Conservation (phyloP, 1,139 yeast species). For the Scheffersomyces segobiensis region DNA sequence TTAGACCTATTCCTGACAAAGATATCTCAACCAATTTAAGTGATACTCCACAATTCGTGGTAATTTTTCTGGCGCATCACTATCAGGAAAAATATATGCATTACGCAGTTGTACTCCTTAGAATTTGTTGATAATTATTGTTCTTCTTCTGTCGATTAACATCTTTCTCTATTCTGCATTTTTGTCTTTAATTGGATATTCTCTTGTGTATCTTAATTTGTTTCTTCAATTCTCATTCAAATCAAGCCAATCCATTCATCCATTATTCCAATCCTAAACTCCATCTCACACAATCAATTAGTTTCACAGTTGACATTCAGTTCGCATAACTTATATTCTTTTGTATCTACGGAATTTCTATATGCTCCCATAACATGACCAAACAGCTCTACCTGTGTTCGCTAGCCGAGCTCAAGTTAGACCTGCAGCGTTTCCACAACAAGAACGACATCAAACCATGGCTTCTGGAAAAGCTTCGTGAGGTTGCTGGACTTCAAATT, state of each 20-base stretch:
- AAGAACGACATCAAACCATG: conserved; percentile 62
- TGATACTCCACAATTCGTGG: neutral
- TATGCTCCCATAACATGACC: neutral
- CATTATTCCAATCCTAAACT: neutral
- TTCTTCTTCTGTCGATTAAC: neutral
- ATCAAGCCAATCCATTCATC: neutral
- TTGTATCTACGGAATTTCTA: neutral
- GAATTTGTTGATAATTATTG: neutral
- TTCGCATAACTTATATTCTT: neutral
- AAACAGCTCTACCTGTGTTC: conserved; percentile 1
- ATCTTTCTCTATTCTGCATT: neutral
- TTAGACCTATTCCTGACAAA: neutral
- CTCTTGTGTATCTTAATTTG: neutral
- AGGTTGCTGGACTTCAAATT: conserved; percentile 54
- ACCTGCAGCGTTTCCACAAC: conserved; percentile 11
- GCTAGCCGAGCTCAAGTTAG: conserved; percentile 12
- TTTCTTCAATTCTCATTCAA: neutral
- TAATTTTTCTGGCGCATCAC: neutral
- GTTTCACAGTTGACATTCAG: neutral
- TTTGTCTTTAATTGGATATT: neutral
- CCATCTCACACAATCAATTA: neutral
- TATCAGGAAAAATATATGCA: neutral
- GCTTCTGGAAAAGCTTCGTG: conserved; percentile 50
- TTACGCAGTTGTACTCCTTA: neutral
- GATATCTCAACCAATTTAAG: neutral